These are phyloP conservation scores for Dactylellina haptotyla DNA, from an alignment of 2,329 filamentous ascomycete genomes.

Conservation along the genomic window DNA sequence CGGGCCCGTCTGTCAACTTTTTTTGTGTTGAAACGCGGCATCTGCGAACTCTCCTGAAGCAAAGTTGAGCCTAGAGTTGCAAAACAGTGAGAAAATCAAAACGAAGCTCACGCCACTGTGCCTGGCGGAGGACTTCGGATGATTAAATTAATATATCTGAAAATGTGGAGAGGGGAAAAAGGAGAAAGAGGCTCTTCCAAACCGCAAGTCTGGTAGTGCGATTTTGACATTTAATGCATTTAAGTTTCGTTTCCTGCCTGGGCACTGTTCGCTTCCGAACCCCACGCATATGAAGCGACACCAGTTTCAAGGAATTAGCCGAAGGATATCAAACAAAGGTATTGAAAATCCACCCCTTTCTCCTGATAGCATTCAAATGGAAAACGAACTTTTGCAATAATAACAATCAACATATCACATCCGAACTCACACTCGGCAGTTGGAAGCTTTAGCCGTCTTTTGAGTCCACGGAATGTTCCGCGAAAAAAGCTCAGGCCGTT, in stretches of 20 bases:
- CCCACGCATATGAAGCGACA: conserved; percentile 43
- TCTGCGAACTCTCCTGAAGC: neutral
- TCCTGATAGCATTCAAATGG: conserved; percentile 2
- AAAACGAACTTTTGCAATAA: neutral
- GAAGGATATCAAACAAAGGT: conserved; percentile 19
- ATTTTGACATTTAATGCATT: no score
- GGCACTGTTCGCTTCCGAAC: conserved; percentile 36
- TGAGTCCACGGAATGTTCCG: neutral
- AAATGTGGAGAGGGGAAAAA: neutral
- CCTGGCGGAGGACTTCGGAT: conserved; percentile 9
- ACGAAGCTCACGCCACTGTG: neutral
- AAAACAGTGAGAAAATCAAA: neutral
- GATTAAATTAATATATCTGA: conserved; percentile 21
- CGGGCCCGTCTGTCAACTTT: neutral
- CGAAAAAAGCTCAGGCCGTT: neutral
- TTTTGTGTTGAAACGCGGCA: neutral
- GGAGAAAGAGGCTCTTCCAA: conserved; percentile 19
- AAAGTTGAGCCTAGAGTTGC: neutral
- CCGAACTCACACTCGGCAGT: conserved; percentile 7
- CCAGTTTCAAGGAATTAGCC: conserved; percentile 51
- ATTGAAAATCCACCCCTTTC: conserved; percentile 16
- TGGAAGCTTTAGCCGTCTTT: conserved; percentile 10
- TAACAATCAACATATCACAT: neutral
- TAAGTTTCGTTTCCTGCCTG: neutral
- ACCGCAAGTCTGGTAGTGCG: neutral